Evolutionary conservation across 306 rosid species (phyloP).

Genomic region (Psophocarpus tetragonolobus): DNA sequence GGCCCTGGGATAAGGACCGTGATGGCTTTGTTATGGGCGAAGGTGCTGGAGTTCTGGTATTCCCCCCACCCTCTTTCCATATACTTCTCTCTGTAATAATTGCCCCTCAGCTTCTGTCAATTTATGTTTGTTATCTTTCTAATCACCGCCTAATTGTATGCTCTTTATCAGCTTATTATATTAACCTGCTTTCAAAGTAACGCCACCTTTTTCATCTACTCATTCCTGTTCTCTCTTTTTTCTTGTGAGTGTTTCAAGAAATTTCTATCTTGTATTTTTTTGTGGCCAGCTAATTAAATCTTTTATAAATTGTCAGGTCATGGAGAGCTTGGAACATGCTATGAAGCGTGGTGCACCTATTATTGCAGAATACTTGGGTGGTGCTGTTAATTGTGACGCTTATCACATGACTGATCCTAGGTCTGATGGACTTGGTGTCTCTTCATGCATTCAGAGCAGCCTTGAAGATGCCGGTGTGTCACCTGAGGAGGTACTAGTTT

Average conservation of each 20-base stretch:
- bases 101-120: too few relatives aligned
- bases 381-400: slow-evolving; percentile 97
- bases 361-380: slow-evolving; percentile 95
- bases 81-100: too few relatives aligned
- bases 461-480: slow-evolving; percentile 99
- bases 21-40: slow-evolving; percentile 99
- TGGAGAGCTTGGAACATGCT: slow-evolving; percentile 99
- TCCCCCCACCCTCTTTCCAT: too few relatives aligned
- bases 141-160: too few relatives aligned
- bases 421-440: slow-evolving; percentile 97
- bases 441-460: slow-evolving; percentile 87
- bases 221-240: too few relatives aligned
- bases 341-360: slow-evolving; percentile 94
- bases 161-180: too few relatives aligned
- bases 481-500: slow-evolving; percentile 80
- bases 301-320: slow-evolving; percentile 51
- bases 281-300: background rate
- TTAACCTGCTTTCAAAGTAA: too few relatives aligned
- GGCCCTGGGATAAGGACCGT: slow-evolving; percentile 98
- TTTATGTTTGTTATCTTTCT: too few relatives aligned
- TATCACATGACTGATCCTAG: slow-evolving; percentile 99
- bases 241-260: background rate
- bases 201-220: too few relatives aligned
- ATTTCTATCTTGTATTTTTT: background rate
- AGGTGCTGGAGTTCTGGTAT: slow-evolving; percentile 97